A percentile compares a stretch with the other conserved stretches of the same genome.
phyloP scores from a whole-genome alignment of 495 filamentous ascomycete species.

The Cladorrhinum samala region DNA sequence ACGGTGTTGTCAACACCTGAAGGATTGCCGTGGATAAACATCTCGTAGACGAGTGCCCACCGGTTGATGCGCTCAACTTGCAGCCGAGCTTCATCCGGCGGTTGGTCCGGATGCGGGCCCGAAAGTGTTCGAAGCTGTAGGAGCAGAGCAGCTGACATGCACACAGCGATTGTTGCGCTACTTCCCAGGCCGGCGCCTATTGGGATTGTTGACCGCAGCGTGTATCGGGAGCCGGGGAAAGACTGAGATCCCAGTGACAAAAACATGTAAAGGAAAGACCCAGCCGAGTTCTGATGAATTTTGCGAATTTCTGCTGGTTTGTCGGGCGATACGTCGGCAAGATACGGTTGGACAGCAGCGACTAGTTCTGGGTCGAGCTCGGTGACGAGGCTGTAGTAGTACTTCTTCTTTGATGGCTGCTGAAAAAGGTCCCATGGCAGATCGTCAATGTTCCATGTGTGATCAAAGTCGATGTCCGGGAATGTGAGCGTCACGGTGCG shows the following conservation, averaged over 20 bases:
- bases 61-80: conserved; percentile 93
- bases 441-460: conserved; percentile 87
- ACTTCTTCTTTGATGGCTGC: conserved; percentile 77
- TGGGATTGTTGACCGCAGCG: conserved; percentile 87
- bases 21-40: conserved; percentile 95
- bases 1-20: conserved; percentile 99
- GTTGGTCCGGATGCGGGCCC: conserved; percentile 86
- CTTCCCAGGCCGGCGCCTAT: conserved; percentile 88
- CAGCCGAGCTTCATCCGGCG: conserved; percentile 66
- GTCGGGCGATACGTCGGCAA: conserved; percentile 59
- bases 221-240: conserved; percentile 78
- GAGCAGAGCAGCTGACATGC: conserved; percentile 77
- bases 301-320: conserved; percentile 62
- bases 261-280: conserved; percentile 87
- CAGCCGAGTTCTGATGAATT: conserved; percentile 71
- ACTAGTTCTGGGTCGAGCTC: conserved; percentile 76
- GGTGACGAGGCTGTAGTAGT: conserved; percentile 83
- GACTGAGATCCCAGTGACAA: conserved; percentile 73
- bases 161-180: conserved; percentile 88
- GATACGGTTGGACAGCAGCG: conserved; percentile 68
- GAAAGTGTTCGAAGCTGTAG: conserved; percentile 81
- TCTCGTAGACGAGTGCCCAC: conserved; percentile 95
- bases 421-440: conserved; percentile 81
- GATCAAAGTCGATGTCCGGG: conserved; percentile 75
- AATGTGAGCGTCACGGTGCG: conserved; percentile 81